Evolutionary conservation across 1,139 yeast genomes (phyloP), one percentile per base, ranked within the genome.

Genomic region (Spathaspora sp.): DNA sequence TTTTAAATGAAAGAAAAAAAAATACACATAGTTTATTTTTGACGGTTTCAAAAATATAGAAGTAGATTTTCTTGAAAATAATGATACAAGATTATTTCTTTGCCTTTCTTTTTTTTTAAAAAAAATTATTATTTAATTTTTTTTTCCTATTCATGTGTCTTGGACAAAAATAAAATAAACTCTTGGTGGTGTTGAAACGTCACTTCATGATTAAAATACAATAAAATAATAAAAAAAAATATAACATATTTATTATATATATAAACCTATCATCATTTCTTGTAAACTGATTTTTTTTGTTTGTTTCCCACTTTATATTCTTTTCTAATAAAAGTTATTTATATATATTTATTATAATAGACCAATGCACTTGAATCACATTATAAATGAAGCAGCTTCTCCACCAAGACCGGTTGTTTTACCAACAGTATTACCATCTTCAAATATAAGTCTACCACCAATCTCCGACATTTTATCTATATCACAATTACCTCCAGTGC

Each of bases 381-480:
- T 49, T 27, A 42, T 46, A 20, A 46, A 44, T 24, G 48, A 38
- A 33, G 11, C 41, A 4, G 27, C 43, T 31, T 44, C 46, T 11
- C 38, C 31, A 3, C 43, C 40, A 23, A 26, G 23, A 18, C 29
- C 38, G 24, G 27, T 25, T 10, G 16, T 23, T 16, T 16, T 20
- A 24, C 47, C 38, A 20, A 15, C 38, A 13, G 26, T 25, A 25
- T 37, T 43, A 25, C 45, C 43, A 18, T 38, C 38, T 24, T 25
- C 43, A 36, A 42, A 37, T 43, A 58, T 57, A 47, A 65, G 65
- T 48, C 62, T 69, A 55, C 74, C 74, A 18, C 72, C 74, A 13
- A 69, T 69, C 31, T 63, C 68, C 36, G 71, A 69, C 56, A 62
- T 69, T 25, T 61, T 68, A 48, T 54, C 48, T 47, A 31, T 31